Conservation (phyloP, 2,329 filamentous ascomycete species). For the Colletotrichum simmondsii region DNA sequence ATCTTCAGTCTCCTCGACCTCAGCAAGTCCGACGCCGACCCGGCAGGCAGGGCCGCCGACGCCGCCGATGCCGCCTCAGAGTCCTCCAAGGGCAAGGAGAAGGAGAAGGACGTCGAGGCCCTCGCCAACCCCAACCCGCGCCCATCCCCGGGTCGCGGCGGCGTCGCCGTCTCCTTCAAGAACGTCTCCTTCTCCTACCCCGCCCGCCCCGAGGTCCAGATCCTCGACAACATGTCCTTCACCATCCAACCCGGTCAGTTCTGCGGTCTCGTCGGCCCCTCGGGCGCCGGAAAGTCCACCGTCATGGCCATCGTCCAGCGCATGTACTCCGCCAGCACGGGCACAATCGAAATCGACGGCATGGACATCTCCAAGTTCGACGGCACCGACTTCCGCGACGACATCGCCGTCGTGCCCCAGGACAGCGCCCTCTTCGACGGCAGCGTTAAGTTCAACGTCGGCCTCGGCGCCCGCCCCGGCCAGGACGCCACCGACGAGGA, state of each 20-base stretch:
- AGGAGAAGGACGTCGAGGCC: slow-evolving; percentile 52
- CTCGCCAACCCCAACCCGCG: slow-evolving; percentile 41
- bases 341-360: slow-evolving; percentile 56
- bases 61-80: slow-evolving; percentile 34
- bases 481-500: slow-evolving; percentile 58
- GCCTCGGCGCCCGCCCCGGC: slow-evolving; percentile 53
- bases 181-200: slow-evolving; percentile 75
- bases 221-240: slow-evolving; percentile 67
- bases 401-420: slow-evolving; percentile 52
- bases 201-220: slow-evolving; percentile 65
- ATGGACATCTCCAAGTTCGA: slow-evolving; percentile 55
- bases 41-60: slow-evolving; percentile 33
- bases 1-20: slow-evolving; percentile 64
- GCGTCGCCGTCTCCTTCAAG: slow-evolving; percentile 63
- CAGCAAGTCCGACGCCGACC: slow-evolving; percentile 38
- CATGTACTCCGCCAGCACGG: slow-evolving; percentile 57
- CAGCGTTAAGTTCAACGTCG: slow-evolving; percentile 52
- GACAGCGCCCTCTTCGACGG: slow-evolving; percentile 54
- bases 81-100: slow-evolving; percentile 37
- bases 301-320: slow-evolving; percentile 67
- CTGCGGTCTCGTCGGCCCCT: slow-evolving; percentile 72
- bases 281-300: slow-evolving; percentile 75
- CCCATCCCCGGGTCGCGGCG: slow-evolving; percentile 41
- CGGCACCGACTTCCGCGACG: slow-evolving; percentile 48
- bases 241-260: slow-evolving; percentile 69